Conservation (phyloP, 805 yeast genomes). For the Candida dendrica region DNA sequence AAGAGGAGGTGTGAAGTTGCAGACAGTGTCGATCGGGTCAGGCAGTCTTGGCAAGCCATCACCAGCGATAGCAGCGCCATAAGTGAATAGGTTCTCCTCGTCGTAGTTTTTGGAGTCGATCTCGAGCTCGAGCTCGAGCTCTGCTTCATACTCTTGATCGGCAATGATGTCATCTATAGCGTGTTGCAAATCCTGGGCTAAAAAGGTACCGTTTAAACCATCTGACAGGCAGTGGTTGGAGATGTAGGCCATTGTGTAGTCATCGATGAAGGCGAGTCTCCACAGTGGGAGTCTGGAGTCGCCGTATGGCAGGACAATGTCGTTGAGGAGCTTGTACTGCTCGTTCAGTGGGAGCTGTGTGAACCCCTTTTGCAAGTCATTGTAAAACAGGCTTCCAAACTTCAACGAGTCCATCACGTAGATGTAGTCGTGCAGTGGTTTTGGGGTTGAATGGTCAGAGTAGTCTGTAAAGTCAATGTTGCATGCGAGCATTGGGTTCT, state of each 20-base stretch:
- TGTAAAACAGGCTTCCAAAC: slow-evolving; percentile 7
- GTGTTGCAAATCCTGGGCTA: slow-evolving; percentile 8
- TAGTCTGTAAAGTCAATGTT: slow-evolving; percentile 12
- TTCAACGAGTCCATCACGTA: slow-evolving; percentile 9
- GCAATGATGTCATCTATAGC: slow-evolving; percentile 2
- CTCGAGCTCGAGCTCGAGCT: no score
- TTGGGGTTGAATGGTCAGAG: slow-evolving; percentile 8
- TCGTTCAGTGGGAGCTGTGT: slow-evolving; percentile 1
- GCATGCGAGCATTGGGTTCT: slow-evolving; percentile 12
- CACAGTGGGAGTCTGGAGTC: slow-evolving; percentile 5
- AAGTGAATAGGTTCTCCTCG: slow-evolving; percentile 6
- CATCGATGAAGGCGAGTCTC: slow-evolving; percentile 12
- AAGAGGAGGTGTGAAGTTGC: slow-evolving; percentile 10
- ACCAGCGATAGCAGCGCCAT: slow-evolving; percentile 6
- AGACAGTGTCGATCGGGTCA: slow-evolving; percentile 8
- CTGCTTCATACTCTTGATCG: no score
- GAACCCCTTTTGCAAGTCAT: slow-evolving; percentile 5
- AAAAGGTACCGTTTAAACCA: slow-evolving; percentile 11
- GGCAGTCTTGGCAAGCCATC: slow-evolving; percentile 8
- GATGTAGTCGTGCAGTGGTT: slow-evolving; percentile 13
- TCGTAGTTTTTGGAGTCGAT: background rate
- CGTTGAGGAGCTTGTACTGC: slow-evolving; percentile 5
- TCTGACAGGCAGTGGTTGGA: slow-evolving; percentile 17
- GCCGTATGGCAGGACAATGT: slow-evolving; percentile 9
- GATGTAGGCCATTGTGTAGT: slow-evolving; percentile 10